These are phyloP conservation scores for Mucor sp. DNA, from an alignment of 371 early-diverging fungal genomes.

Conservation along the genomic window DNA sequence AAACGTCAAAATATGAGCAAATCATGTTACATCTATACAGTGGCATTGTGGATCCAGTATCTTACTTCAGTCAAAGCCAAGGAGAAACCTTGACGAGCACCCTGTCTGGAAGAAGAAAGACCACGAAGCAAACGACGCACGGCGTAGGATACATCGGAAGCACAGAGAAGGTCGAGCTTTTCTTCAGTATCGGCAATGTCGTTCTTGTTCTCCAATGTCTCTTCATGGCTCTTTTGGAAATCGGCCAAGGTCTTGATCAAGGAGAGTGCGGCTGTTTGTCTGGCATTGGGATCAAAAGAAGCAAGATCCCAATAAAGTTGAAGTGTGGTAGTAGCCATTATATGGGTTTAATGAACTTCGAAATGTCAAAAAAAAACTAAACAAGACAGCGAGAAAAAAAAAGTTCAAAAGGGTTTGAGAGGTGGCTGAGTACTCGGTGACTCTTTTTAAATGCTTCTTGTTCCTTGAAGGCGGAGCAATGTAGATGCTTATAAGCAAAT, in stretches of 20 bases:
- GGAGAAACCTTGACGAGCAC: conserved; percentile 94
- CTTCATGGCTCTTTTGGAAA: conserved; percentile 52
- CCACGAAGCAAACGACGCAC: conserved; percentile 89
- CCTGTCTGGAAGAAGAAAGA: conserved; percentile 84
- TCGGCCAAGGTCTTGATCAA: conserved; percentile 49
- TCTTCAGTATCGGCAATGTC: conserved; percentile 58
- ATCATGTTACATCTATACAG: background rate
- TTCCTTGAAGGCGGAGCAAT: background rate
- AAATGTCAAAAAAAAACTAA: conserved; percentile 1
- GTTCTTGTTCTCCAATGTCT: conserved; percentile 26
- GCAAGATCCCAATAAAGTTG: conserved; percentile 74
- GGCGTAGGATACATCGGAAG: conserved; percentile 84
- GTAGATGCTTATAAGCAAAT: background rate
- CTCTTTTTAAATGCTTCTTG: background rate
- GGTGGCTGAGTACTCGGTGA: conserved; percentile 6
- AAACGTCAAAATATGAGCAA: background rate
- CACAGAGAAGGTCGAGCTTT: conserved; percentile 60
- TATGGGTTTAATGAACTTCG: conserved; percentile 7
- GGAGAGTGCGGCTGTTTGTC: conserved; percentile 55
- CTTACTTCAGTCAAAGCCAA: conserved; percentile 87
- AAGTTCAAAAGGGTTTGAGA: conserved; percentile 1
- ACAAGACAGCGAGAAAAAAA: background rate
- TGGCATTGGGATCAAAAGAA: conserved; percentile 55
- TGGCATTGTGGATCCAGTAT: background rate
- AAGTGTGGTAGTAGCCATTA: conserved; percentile 48